Evolutionary conservation across 176 grass and related monocot genomes (phyloP).

Genomic region (Carex pumila): DNA sequence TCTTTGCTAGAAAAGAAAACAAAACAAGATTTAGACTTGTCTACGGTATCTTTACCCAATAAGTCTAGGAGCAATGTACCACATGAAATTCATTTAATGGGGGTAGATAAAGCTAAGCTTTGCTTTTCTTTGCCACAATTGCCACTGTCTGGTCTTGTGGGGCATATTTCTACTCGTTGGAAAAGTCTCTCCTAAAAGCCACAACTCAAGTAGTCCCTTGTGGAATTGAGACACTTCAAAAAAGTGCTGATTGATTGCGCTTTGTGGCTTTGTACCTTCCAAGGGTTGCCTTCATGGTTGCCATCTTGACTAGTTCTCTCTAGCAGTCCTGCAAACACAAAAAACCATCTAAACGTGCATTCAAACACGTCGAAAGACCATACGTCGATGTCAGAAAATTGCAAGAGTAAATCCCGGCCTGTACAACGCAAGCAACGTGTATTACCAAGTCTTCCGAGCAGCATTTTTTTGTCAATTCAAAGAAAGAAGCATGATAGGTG

Average conservation of each 20-base stretch:
- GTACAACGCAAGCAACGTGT: not conserved
- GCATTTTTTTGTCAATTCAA: not conserved
- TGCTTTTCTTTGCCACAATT: not conserved
- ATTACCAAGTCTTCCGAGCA: not conserved
- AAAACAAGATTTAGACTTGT: not conserved
- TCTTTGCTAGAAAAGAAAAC: not conserved
- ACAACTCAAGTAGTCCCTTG: conserved; percentile 24
- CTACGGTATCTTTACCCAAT: not conserved
- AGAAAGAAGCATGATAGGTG: not conserved
- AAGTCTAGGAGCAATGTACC: conserved; percentile 15
- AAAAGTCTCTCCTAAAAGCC: conserved; percentile 7
- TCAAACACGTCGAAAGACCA: conserved; percentile 4
- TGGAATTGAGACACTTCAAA: conserved; percentile 21
- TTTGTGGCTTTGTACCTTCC: conserved; percentile 31
- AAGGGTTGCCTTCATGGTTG: conserved; percentile 30
- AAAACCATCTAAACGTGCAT: not conserved
- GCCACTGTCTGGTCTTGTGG: not conserved
- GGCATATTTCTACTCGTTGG: not conserved
- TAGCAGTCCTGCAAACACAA: not conserved
- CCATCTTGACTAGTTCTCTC: conserved; percentile 17
- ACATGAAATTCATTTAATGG: not conserved
- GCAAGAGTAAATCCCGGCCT: not conserved
- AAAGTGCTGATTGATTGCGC: conserved; percentile 2
- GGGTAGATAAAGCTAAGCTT: conserved; percentile 10
- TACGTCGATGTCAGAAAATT: not conserved